Evolutionary conservation across 805 yeast genomes (phyloP).

Genomic region (Lachancea sp.): DNA sequence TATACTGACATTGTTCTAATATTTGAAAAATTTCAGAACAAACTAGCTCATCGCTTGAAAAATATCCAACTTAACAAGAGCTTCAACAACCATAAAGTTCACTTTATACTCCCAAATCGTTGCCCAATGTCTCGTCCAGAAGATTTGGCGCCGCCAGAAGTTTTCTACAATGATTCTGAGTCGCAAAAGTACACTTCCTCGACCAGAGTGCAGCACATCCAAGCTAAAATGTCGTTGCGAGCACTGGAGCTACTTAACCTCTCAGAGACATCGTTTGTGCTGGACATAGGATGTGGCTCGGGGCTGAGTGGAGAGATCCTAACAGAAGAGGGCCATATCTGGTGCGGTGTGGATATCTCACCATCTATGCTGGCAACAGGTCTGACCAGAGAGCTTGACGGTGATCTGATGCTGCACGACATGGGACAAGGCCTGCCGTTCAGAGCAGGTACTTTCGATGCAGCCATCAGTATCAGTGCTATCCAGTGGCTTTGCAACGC

Average conservation of each 20-base stretch:
- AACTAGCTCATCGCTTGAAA: conserved; percentile 1
- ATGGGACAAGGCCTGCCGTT: conserved; percentile 94
- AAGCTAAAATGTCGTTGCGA: conserved; percentile 93
- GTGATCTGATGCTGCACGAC: conserved; percentile 86
- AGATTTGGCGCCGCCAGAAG: conserved; percentile 92
- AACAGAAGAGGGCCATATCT: conserved; percentile 85
- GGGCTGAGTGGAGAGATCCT: conserved; percentile 93
- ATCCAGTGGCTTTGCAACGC: conserved; percentile 99
- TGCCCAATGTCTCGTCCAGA: conserved; percentile 86
- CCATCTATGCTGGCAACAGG: conserved; percentile 96
- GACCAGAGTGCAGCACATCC: conserved; percentile 96
- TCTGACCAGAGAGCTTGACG: conserved; percentile 84
- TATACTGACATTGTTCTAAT: not conserved
- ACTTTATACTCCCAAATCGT: not conserved
- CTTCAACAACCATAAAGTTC: not conserved
- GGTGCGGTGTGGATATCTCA: conserved; percentile 96
- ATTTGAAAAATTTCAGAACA: not conserved
- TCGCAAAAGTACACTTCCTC: conserved; percentile 85
- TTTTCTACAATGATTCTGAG: conserved; percentile 87
- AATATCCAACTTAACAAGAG: not conserved
- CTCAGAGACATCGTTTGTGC: conserved; percentile 56
- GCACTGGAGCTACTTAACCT: conserved; percentile 83
- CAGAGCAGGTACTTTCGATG: conserved; percentile 93
- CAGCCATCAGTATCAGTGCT: conserved; percentile 90
- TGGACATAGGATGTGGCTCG: conserved; percentile 96